Evolutionary conservation across 352 stramenopile species (phyloP), one percentile per base, ranked within the genome.

Genomic region (Peronospora destructor): DNA sequence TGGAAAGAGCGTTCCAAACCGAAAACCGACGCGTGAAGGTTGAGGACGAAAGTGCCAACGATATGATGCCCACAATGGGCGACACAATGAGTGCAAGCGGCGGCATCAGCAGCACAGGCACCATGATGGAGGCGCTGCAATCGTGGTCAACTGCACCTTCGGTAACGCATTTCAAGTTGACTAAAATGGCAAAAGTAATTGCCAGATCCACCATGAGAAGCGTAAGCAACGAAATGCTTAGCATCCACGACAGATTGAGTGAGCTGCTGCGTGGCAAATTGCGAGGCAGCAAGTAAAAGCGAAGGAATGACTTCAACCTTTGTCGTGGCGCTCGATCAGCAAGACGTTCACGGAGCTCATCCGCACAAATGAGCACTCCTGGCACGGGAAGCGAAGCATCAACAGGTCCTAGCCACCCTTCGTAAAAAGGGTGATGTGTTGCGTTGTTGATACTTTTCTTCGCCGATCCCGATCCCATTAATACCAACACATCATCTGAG

Each of bases 1-100:
- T 85, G n/a, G 80, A 91, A 1, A 87, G 68, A 32, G 71, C 65
- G 49, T 91, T 91, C 80, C 80, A 91, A 11, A 87, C 68, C 35
- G 77, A 76, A 52, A 79, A 91, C 0, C 76, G 73, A 16, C 80
- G 71, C 23, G 68, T 85, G 43, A 89, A 86, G 3, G 68, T 73
- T 13, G 73, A 77, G 1, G 77, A 91, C 6, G 72, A 81, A 12
- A 89, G 66, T 28, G 77, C 77, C 6, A 91, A 50, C 26, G 77
- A 83, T 10, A 89, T 59, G 41, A 89, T 87, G 13, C 80, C 80
- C 64, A 81, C 74, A 32, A 91, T 76, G 2, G 80, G 80, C 23
- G 80, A 83, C 12, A 88, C 37, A 9, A 91, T 56, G 7, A 91
- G 61, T 33, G 77, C 77, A 19, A 91, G 62, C 16, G 80, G 80